Percentiles rank a stretch among this genome's conserved stretches.
These are phyloP conservation scores for Cryphonectria nitschkei DNA, from an alignment of 2,329 filamentous ascomycete species.

Conservation along the genomic window DNA sequence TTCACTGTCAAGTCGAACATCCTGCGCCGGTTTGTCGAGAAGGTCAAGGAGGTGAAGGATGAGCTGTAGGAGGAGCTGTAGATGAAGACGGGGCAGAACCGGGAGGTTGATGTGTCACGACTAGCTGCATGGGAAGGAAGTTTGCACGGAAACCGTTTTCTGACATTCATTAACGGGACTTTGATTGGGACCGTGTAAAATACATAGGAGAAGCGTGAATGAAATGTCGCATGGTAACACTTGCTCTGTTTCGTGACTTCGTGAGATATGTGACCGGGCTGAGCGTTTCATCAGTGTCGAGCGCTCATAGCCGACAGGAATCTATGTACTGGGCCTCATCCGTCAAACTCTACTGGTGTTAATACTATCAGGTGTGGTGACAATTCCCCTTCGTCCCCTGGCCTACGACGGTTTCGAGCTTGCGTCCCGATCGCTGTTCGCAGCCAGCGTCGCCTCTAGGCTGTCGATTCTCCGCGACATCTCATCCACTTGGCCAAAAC, in stretches of 20 bases:
- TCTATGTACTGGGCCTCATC: background rate
- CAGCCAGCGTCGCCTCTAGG: conserved; percentile 73
- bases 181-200: conserved; percentile 1
- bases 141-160: background rate
- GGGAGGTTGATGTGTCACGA: background rate
- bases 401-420: conserved; percentile 41
- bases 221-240: background rate
- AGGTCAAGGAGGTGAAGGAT: conserved; percentile 65
- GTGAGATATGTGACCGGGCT: background rate
- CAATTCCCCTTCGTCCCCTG: background rate
- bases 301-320: background rate
- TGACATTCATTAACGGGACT: background rate
- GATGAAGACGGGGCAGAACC: background rate
- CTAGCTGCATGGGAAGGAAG: background rate
- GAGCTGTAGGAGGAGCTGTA: conserved; percentile 59
- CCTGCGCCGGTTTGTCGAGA: conserved; percentile 73
- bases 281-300: background rate
- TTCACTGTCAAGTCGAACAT: conserved; percentile 86
- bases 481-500: conserved; percentile 75
- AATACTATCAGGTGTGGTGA: background rate
- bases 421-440: conserved; percentile 52
- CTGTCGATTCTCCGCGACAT: conserved; percentile 87
- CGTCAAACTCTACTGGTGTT: conserved; percentile 11
- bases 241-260: conserved; percentile 4
- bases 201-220: conserved; percentile 5